Base-by-base conservation (phyloP, 1,284 basidiomycete genomes). In the Ceratobasidium sp. region DNA sequence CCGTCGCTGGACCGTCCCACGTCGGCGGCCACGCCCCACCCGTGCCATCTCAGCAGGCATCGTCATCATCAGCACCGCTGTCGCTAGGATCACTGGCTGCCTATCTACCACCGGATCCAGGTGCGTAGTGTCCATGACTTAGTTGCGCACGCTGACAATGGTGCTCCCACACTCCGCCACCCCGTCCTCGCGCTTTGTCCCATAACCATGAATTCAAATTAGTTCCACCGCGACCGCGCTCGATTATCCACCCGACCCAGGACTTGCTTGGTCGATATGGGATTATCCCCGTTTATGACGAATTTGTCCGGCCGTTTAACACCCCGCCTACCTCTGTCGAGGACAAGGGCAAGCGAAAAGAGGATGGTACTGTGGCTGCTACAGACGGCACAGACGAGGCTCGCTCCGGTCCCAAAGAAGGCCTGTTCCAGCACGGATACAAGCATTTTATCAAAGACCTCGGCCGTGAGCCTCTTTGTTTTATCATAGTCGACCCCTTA, bases 281-380 rank as follows among this genome's bases (percentile, higher is more conserved):
- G 23, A 60, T 74, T 21, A 46, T 74, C n/a, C 71, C 73, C 5
- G 73, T 72, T 28, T 74, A 70, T 59, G 65, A 74, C 36, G 62
- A 74, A 67, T 72, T 74, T 30, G 73, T 74, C 1, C 60, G 73
- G 39, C 73, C 73, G 14, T 74, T 67, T 67, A 67, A 48, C 30
- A 67, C 50, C 10, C 36, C 64, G 64, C 64, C 64, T 8, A 45
- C 23, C 32, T 36, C 36, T 21, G 23, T 67, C 21, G 64, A 67
- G 50, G 64, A 67, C 52, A 67, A 67, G 64, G 64, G 64, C 64
- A 67, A 67, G 64, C 64, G 64, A 67, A 67, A 55, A 55, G 64
- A 67, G 32, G 64, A 67, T 14, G 57, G 28, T 23, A 26, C 57
- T 26, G 32, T 30, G 30, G 12, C 57, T 58, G 34, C 39, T 14